phyloP scores from a whole-genome alignment of 179 eudicot genomes.

The Drosera spatulata region DNA sequence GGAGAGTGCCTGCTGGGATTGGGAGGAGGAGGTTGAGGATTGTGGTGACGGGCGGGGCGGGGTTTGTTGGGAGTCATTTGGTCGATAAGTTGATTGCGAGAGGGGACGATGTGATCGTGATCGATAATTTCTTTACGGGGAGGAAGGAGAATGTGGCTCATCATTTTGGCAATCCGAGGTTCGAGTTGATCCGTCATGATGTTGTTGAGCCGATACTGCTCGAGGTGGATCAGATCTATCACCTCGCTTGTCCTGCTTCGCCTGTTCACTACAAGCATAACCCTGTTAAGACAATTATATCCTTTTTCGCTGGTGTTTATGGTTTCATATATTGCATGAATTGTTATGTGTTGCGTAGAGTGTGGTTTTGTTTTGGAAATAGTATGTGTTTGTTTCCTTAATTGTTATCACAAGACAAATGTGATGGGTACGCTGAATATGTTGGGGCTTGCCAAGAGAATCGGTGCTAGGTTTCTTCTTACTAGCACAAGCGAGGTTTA shows the following conservation, averaged over 20 bases:
- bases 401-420: slow-evolving; percentile 42
- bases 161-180: slow-evolving; percentile 35
- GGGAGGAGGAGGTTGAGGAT: slow-evolving; percentile 31
- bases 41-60: slow-evolving; percentile 55
- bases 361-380: not conserved
- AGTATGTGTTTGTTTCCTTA: not conserved
- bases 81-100: slow-evolving; percentile 38
- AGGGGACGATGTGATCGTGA: slow-evolving; percentile 39
- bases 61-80: slow-evolving; percentile 48
- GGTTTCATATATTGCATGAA: not conserved
- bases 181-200: slow-evolving; percentile 56
- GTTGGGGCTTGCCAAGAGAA: slow-evolving; percentile 58
- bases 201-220: slow-evolving; percentile 62
- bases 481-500: slow-evolving; percentile 72
- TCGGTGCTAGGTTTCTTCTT: slow-evolving; percentile 49
- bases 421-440: slow-evolving; percentile 69
- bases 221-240: slow-evolving; percentile 49
- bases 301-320: slow-evolving; percentile 15
- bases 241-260: no score
- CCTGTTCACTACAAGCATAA: no score
- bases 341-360: slow-evolving; percentile 7
- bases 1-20: slow-evolving; percentile 60
- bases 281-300: slow-evolving; percentile 52
- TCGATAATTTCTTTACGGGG: slow-evolving; percentile 46
- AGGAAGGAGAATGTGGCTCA: slow-evolving; percentile 30